Evolutionary conservation across 495 filamentous ascomycete genomes (phyloP), one percentile per base, ranked within the genome.

Genomic region (Halenospora varia): DNA sequence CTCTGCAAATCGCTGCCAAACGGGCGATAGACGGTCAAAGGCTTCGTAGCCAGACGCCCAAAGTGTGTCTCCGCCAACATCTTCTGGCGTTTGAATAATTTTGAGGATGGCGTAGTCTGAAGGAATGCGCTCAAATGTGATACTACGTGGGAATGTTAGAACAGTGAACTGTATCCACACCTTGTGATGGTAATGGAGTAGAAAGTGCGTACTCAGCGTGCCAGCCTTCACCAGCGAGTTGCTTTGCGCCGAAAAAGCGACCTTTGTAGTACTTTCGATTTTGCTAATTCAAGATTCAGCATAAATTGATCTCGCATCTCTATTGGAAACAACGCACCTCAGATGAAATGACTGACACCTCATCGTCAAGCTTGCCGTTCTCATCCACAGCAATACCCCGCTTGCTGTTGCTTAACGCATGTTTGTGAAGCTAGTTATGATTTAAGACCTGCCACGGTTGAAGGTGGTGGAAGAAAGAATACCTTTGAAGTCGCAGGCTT

Each of bases 31-130:
- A 8, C 87, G 82, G 71, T 92, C 88, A 70, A 87, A 92, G 2
- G 89, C 72, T 59, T 91, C 88, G 65, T 91, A 92, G n/a, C 85
- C 87, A 0, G 85, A 88, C 20, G 85, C 88, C 85, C 84, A 89
- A 29, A 92, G 78, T 53, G 71, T 77, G 74, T 84, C 87, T 41
- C 88, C 87, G 15, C 88, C 88, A 0, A 84, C 86, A 51, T 74
- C 73, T 11, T 87, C 85, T 22, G 88, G 70, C 25, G 82, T 73
- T 10, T 76, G 77, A 19, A 91, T 70, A 13, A 35, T 35, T 22
- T 80, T 75, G 8, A 88, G 71, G 23, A 81, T 72, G 1, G 85
- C 79, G 57, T 89, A 89, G 69, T 88, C 85, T 17, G 79, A 78
- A 1, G 83, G 82, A 3, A 82, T 74, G 4, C 75, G 78, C 71